These are phyloP conservation scores for Citrullus colocynthis DNA, from an alignment of 306 rosid species.

Conservation along the genomic window DNA sequence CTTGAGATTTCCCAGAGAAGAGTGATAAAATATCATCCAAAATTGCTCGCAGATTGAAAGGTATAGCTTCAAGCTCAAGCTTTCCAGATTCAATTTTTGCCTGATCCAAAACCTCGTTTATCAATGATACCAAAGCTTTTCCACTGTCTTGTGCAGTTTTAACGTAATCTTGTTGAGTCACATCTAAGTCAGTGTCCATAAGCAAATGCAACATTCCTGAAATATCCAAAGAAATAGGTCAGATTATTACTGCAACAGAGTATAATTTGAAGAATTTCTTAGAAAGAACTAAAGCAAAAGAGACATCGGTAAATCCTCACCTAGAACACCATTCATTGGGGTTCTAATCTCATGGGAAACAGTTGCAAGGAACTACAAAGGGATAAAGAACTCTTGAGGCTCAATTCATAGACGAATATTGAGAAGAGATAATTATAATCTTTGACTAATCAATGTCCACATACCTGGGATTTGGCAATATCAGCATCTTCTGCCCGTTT, in stretches of 20 bases:
- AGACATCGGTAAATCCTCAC: conserved; percentile 30
- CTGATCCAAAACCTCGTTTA: conserved; percentile 91
- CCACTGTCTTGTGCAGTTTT: conserved; percentile 92
- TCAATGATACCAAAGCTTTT: conserved; percentile 82
- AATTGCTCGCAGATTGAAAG: conserved; percentile 58
- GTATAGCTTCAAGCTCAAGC: conserved; percentile 87
- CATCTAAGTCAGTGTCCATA: conserved; percentile 90
- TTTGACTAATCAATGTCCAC: conserved; percentile 8
- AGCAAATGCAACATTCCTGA: conserved; percentile 97
- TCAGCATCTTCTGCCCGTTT: conserved; percentile 90
- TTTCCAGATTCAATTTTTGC: conserved; percentile 96
- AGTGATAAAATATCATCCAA: conserved; percentile 85
- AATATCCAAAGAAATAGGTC: conserved; percentile 16
- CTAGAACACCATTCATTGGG: conserved; percentile 97
- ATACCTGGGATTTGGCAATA: conserved; percentile 93
- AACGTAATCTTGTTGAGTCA: conserved; percentile 81
- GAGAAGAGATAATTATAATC: not conserved
- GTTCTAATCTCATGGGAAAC: conserved; percentile 98
- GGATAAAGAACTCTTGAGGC: conserved; percentile 8
- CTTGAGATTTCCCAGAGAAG: conserved; percentile 89
- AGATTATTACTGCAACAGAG: not conserved
- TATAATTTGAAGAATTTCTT: not conserved
- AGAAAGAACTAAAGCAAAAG: not conserved
- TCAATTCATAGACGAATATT: not conserved
- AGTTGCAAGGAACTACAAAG: conserved; percentile 85